phyloP scores from a whole-genome alignment of 2,329 filamentous ascomycete species.

The Pseudocercospora musae region DNA sequence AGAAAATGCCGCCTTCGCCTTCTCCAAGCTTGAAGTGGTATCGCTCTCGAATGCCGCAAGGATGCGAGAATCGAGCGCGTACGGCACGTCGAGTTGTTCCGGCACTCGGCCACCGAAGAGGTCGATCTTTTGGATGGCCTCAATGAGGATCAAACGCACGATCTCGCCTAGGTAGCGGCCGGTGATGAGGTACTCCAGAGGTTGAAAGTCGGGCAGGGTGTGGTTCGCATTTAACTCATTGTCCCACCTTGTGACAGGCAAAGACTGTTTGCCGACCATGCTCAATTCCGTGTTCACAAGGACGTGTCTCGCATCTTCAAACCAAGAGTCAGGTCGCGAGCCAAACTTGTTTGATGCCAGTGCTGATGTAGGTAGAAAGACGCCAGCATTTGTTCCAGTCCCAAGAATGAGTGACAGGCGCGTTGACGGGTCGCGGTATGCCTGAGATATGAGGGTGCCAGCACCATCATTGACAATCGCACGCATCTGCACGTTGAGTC shows the following conservation, averaged over 20 bases:
- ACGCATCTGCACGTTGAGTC: conserved; percentile 57
- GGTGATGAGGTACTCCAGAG: conserved; percentile 62
- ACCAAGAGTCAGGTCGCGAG: conserved; percentile 52
- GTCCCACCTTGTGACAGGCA: conserved; percentile 61
- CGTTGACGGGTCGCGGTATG: conserved; percentile 59
- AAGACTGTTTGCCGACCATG: conserved; percentile 61
- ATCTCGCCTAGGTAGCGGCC: conserved; percentile 64
- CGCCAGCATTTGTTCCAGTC: conserved; percentile 63
- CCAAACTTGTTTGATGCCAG: conserved; percentile 57
- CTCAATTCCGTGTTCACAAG: conserved; percentile 65
- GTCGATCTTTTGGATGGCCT: conserved; percentile 55
- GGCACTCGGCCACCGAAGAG: conserved; percentile 58
- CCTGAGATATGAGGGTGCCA: conserved; percentile 59
- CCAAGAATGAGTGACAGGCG: conserved; percentile 63
- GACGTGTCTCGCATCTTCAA: conserved; percentile 56
- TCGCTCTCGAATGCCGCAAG: conserved; percentile 57
- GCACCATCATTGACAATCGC: conserved; percentile 64
- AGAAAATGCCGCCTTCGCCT: conserved; percentile 48
- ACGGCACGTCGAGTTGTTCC: conserved; percentile 52
- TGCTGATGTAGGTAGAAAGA: conserved; percentile 56
- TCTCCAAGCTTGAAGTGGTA: conserved; percentile 37
- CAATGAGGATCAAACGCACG: conserved; percentile 58
- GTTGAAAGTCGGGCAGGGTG: conserved; percentile 60
- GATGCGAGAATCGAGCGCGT: conserved; percentile 58
- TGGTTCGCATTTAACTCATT: conserved; percentile 57